Conservation (phyloP, 192 early-diverging fungal genomes). For the Rhizoclosmatium sp. region DNA sequence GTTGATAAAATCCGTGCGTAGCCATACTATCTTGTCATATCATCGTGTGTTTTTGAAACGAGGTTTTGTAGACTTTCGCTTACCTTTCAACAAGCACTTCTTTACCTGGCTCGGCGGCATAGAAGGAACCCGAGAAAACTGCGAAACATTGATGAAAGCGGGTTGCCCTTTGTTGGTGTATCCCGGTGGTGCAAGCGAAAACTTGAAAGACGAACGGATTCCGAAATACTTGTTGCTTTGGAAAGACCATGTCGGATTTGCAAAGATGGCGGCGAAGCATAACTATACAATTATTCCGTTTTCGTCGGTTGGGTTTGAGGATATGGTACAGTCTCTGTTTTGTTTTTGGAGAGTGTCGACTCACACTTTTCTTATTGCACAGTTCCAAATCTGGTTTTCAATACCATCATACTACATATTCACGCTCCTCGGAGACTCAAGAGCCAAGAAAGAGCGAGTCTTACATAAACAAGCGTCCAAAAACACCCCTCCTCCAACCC, state of each 20-base stretch:
- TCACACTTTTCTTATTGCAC: neutral
- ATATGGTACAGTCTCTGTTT: constrained; percentile 18
- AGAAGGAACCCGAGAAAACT: constrained; percentile 20
- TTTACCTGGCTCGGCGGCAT: constrained; percentile 33
- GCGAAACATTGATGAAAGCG: constrained; percentile 29
- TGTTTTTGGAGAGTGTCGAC: neutral
- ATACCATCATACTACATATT: no score
- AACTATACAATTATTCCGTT: constrained; percentile 47
- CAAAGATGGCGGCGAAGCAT: constrained; percentile 38
- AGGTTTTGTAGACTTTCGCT: neutral
- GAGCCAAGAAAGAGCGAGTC: neutral
- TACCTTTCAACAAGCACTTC: constrained; percentile 38
- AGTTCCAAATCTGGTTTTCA: neutral
- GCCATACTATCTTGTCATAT: neutral
- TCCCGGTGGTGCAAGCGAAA: constrained; percentile 42
- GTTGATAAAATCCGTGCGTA: constrained; percentile 23
- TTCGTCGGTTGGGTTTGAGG: constrained; percentile 38
- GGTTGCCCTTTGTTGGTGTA: constrained; percentile 36
- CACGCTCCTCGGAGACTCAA: neutral
- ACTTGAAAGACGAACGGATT: constrained; percentile 21
- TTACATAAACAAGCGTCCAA: neutral
- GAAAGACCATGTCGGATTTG: constrained; percentile 42
- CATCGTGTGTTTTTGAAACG: neutral
- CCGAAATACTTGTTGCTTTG: constrained; percentile 38
- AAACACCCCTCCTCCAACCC: neutral